These are phyloP conservation scores for Pleoardoris graminearum DNA, from an alignment of 2,329 filamentous ascomycete species.

Conservation along the genomic window DNA sequence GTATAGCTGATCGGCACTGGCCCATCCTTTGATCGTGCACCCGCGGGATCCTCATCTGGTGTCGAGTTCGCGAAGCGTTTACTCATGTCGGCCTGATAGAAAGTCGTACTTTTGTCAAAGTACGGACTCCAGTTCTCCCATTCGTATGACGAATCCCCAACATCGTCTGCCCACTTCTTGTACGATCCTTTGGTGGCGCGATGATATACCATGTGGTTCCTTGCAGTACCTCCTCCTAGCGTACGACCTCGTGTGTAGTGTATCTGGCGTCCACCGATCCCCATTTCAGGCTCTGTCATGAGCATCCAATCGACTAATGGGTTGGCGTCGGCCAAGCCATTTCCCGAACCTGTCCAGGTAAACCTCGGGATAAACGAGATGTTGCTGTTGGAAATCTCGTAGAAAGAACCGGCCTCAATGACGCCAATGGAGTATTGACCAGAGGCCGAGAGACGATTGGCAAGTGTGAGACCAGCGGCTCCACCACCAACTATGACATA, in stretches of 20 bases:
- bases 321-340: slow-evolving; percentile 20
- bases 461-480: slow-evolving; percentile 25
- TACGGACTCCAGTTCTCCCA: slow-evolving; percentile 28
- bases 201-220: background rate
- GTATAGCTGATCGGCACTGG: slow-evolving; percentile 25
- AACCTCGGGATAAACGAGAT: slow-evolving; percentile 22
- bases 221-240: background rate
- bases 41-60: slow-evolving; percentile 20
- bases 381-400: slow-evolving; percentile 31
- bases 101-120: slow-evolving; percentile 32
- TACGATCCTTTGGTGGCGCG: slow-evolving; percentile 12
- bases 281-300: slow-evolving; percentile 24
- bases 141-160: slow-evolving; percentile 26
- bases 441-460: slow-evolving; percentile 24
- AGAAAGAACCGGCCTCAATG: slow-evolving; percentile 34
- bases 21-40: slow-evolving; percentile 13
- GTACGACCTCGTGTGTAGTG: slow-evolving; percentile 19
- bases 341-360: slow-evolving; percentile 17
- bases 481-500: slow-evolving; percentile 33
- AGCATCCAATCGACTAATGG: slow-evolving; percentile 34
- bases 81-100: slow-evolving; percentile 23
- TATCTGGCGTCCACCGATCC: slow-evolving; percentile 11
- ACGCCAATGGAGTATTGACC: slow-evolving; percentile 20
- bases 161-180: slow-evolving; percentile 28
- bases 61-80: slow-evolving; percentile 31